A percentile compares a stretch with the other conserved stretches of the same genome.
These are phyloP conservation scores for Debaryomyces castellii DNA, from an alignment of 805 yeast species.

Conservation along the genomic window DNA sequence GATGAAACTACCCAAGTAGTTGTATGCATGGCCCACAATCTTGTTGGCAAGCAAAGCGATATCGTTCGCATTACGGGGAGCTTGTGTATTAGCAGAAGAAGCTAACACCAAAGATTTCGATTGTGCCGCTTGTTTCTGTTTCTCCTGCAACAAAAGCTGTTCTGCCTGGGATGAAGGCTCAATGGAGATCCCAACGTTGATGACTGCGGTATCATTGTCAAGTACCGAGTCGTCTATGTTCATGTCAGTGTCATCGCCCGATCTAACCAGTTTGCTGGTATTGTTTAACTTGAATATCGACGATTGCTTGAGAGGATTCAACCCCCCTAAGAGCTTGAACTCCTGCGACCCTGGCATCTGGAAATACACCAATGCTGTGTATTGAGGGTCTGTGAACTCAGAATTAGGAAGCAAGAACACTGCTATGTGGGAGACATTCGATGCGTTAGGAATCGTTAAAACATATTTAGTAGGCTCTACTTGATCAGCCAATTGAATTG, in stretches of 20 bases:
- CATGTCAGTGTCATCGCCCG: conserved; percentile 37
- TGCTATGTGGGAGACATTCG: conserved; percentile 73
- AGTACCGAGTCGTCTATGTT: conserved; percentile 28
- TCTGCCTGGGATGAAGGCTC: conserved; percentile 75
- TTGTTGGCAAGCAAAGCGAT: conserved; percentile 72
- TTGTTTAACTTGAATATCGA: conserved; percentile 83
- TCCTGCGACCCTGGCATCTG: conserved; percentile 67
- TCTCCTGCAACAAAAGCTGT: conserved; percentile 48
- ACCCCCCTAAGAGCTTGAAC: conserved; percentile 65
- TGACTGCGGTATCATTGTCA: conserved; percentile 25
- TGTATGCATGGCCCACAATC: conserved; percentile 90
- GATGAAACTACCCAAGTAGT: conserved; percentile 83
- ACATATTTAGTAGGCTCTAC: conserved; percentile 70
- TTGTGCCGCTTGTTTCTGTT: conserved; percentile 18
- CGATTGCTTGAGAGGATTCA: conserved; percentile 71
- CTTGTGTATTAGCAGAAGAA: conserved; percentile 14
- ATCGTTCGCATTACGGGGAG: conserved; percentile 18
- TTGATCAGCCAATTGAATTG: conserved; percentile 57
- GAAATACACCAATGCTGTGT: conserved; percentile 83
- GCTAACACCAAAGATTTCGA: conserved; percentile 18
- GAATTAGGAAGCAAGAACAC: conserved; percentile 84
- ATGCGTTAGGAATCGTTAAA: conserved; percentile 59
- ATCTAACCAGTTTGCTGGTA: conserved; percentile 14
- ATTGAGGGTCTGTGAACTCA: conserved; percentile 58
- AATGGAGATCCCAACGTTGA: conserved; percentile 81